Evolutionary conservation across 345 rosid species (phyloP).

Genomic region (Gossypium mustelinum): DNA sequence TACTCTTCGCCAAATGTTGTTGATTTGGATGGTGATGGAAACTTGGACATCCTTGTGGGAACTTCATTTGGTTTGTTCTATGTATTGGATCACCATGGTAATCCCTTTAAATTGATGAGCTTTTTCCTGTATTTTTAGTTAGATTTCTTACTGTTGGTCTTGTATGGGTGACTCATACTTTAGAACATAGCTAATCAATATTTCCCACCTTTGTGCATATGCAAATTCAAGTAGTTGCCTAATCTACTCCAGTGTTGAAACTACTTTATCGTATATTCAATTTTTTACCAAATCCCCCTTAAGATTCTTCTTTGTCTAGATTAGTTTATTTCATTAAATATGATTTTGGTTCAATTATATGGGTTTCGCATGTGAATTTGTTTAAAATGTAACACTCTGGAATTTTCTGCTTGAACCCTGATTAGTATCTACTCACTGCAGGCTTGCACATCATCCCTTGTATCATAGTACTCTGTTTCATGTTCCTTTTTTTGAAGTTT

Average conservation of each 20-base stretch:
- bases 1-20: conserved; percentile 91
- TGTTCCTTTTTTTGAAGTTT: background rate
- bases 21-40: conserved; percentile 99
- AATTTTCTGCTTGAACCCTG: background rate
- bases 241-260: background rate
- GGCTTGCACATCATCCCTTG: background rate
- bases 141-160: background rate
- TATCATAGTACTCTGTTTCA: background rate
- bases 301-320: background rate
- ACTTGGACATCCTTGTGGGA: conserved; percentile 95
- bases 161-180: background rate
- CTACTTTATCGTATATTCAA: background rate
- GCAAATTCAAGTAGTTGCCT: background rate
- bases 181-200: background rate
- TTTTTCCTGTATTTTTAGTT: background rate
- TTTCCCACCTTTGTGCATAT: background rate
- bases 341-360: background rate
- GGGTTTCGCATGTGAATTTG: background rate
- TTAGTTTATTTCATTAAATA: background rate
- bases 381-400: background rate
- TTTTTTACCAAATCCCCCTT: background rate
- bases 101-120: conserved; percentile 5
- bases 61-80: conserved; percentile 95
- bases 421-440: background rate
- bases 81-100: conserved; percentile 96